Conservation (phyloP, 2,329 filamentous ascomycete species). For the Ophiostoma ulmi region DNA sequence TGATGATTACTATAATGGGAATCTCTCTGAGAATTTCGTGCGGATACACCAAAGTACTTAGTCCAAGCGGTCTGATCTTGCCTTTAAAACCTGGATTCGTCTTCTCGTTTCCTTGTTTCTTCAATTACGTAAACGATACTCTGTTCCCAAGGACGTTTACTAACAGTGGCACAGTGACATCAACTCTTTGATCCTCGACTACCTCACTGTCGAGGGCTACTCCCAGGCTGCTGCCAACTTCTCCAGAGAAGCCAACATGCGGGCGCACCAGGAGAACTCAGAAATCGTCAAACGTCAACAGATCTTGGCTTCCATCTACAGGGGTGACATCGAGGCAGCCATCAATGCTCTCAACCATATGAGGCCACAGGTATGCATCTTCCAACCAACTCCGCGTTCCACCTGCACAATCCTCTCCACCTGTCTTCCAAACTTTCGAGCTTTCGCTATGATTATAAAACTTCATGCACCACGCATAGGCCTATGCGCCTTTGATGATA, state of each 20-base stretch:
- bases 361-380: constrained; percentile 74
- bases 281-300: constrained; percentile 73
- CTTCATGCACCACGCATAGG: constrained; percentile 99
- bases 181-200: constrained; percentile 92
- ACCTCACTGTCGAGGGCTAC: constrained; percentile 93
- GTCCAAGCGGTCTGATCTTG: constrained; percentile 39
- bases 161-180: constrained; percentile 64
- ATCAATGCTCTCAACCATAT: constrained; percentile 85
- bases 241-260: constrained; percentile 85
- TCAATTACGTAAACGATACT: background rate
- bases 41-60: constrained; percentile 72
- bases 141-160: background rate
- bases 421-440: background rate
- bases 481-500: constrained; percentile 85
- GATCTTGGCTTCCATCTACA: constrained; percentile 80
- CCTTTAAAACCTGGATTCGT: constrained; percentile 18
- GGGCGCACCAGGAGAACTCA: constrained; percentile 63
- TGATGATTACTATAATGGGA: constrained; percentile 97
- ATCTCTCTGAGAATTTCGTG: constrained; percentile 98
- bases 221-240: constrained; percentile 89
- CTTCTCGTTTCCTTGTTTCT: constrained; percentile 20
- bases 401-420: background rate
- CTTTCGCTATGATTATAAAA: constrained; percentile 86
- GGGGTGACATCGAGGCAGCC: constrained; percentile 77
- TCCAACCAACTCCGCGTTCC: background rate